These are phyloP conservation scores for Eimeria maxima DNA, from an alignment of 169 alveolate species.

Conservation along the genomic window DNA sequence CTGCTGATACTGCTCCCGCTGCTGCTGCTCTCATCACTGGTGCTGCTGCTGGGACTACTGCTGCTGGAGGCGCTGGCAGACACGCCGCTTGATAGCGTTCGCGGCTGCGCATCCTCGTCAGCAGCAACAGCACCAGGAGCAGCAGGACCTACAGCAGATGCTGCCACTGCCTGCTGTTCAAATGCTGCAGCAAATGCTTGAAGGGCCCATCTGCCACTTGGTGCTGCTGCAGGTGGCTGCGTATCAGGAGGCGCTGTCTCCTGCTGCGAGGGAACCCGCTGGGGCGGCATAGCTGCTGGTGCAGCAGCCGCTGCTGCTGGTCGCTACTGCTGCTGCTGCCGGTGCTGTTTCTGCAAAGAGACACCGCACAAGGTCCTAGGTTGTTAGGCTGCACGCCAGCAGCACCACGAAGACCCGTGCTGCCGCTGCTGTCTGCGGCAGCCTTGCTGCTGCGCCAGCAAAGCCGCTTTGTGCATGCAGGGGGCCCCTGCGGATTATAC, in stretches of 20 bases:
- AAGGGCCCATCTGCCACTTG: conserved; percentile 38
- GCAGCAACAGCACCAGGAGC: neutral
- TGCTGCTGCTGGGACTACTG: neutral
- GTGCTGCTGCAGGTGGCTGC: conserved; percentile 16
- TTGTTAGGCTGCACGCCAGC: neutral
- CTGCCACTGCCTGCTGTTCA: neutral
- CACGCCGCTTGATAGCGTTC: too few relatives aligned
- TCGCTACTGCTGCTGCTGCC: neutral
- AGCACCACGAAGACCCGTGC: too few relatives aligned
- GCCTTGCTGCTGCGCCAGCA: too few relatives aligned
- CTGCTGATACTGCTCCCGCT: neutral
- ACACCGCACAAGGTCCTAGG: neutral
- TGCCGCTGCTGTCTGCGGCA: too few relatives aligned
- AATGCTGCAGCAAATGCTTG: conserved; percentile 56
- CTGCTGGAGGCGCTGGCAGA: neutral
- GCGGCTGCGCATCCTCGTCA: neutral
- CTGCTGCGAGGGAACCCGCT: neutral
- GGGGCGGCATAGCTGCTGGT: conserved; percentile 17
- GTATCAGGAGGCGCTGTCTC: neutral
- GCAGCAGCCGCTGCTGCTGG: neutral
- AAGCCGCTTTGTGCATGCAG: too few relatives aligned
- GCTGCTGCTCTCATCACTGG: neutral
- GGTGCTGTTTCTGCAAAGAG: neutral
- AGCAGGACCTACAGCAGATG: too few relatives aligned
- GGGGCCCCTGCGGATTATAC: too few relatives aligned